These are phyloP conservation scores for Eimeria sp. DNA, from an alignment of 169 alveolate species.

Conservation along the genomic window DNA sequence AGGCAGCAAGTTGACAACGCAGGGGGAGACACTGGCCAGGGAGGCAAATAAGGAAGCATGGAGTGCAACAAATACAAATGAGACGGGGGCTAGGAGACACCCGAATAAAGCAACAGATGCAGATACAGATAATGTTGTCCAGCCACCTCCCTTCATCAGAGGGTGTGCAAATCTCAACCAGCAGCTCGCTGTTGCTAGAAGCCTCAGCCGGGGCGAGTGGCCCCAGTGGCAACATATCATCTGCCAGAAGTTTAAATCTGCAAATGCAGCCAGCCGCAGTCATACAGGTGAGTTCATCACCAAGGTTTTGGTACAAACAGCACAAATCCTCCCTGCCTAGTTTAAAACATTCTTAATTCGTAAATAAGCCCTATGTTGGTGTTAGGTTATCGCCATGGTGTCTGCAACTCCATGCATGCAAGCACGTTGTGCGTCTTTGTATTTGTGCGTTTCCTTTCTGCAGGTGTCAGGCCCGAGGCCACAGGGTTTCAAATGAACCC, in stretches of 20 bases:
- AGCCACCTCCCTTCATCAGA: background rate
- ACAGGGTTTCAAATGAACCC: background rate
- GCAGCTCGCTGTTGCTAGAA: slow-evolving; percentile 28
- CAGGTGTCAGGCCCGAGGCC: slow-evolving; percentile 13
- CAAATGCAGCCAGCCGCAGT: background rate
- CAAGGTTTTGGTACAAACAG: background rate
- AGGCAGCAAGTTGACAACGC: background rate
- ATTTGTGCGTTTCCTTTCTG: background rate
- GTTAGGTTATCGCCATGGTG: background rate
- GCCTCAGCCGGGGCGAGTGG: slow-evolving; percentile 63
- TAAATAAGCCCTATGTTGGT: background rate
- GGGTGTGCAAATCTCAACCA: background rate
- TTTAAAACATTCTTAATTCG: too few species aligned
- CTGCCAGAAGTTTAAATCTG: background rate
- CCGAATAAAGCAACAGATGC: background rate
- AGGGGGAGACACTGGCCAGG: background rate
- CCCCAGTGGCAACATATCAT: slow-evolving; percentile 48
- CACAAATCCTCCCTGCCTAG: background rate
- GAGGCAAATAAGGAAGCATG: background rate
- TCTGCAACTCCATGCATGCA: background rate
- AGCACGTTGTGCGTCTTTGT: background rate
- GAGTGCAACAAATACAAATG: background rate
- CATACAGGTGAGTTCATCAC: background rate
- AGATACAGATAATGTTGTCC: background rate
- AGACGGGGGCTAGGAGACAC: background rate